Percentiles rank a stretch among this genome's conserved stretches.
phyloP scores from a whole-genome alignment of 306 rosid genomes.

The Castanospermum australe region DNA sequence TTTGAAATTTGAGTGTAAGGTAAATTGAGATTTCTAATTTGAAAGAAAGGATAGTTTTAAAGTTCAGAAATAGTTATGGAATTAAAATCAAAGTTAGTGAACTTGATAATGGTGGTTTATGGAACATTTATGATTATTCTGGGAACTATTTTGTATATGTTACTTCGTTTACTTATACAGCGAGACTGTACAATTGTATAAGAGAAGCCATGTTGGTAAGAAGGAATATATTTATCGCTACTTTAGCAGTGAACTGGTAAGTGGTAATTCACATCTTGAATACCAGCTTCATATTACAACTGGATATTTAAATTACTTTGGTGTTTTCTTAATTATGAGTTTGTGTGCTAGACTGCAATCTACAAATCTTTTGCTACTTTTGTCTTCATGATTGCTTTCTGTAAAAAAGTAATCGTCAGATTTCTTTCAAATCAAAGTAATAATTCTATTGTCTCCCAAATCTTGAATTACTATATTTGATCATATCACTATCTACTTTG shows the following conservation, averaged over 20 bases:
- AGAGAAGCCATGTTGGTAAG: background rate
- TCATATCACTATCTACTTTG: background rate
- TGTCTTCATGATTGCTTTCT: background rate
- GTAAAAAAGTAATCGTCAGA: background rate
- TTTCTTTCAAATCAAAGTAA: background rate
- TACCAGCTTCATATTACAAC: background rate
- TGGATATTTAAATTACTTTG: background rate
- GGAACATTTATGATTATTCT: background rate
- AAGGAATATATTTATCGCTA: background rate
- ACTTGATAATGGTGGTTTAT: background rate
- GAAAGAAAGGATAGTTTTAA: background rate
- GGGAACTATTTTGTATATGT: background rate
- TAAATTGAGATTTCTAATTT: background rate
- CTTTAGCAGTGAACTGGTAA: background rate
- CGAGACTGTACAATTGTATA: background rate
- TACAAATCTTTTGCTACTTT: background rate
- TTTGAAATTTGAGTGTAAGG: background rate
- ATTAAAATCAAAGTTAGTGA: background rate
- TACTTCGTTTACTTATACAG: background rate
- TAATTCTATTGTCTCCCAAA: background rate
- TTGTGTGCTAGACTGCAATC: background rate
- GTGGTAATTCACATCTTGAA: background rate
- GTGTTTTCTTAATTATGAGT: background rate
- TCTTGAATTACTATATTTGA: background rate
- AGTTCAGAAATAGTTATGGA: background rate